phyloP scores from a whole-genome alignment of 1,284 basidiomycete genomes.

The Ceratobasidium sp. region DNA sequence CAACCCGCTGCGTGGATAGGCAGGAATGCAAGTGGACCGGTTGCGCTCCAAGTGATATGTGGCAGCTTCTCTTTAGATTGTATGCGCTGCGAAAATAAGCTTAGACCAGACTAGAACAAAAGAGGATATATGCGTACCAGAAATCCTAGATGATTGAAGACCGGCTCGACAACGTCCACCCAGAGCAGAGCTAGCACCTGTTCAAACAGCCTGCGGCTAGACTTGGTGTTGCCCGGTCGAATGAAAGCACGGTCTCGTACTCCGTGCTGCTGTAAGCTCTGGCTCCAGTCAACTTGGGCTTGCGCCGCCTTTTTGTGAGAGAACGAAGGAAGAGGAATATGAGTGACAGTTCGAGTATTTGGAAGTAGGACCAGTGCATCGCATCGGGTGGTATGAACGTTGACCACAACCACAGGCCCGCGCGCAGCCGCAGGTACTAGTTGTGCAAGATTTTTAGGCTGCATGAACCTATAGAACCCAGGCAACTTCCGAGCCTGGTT shows the following conservation, averaged over 20 bases:
- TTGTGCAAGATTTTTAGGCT: not conserved
- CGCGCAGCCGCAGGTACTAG: not conserved
- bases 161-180: not conserved
- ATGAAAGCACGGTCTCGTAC: not conserved
- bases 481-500: not conserved
- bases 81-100: no score
- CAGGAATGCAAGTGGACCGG: constrained; percentile 18
- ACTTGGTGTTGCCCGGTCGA: no score
- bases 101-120: no score
- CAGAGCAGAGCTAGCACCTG: not conserved
- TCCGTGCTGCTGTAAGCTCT: not conserved
- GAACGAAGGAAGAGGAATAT: constrained; percentile 1
- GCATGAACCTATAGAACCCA: not conserved
- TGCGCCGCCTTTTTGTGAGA: not conserved
- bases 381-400: constrained; percentile 1
- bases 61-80: not conserved
- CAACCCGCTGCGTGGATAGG: constrained; percentile 20
- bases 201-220: not conserved
- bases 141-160: not conserved
- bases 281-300: not conserved
- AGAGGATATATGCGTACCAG: constrained; percentile 1
- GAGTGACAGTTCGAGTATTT: not conserved
- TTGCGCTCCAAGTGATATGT: constrained; percentile 24
- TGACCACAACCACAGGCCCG: not conserved
- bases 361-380: not conserved